These are phyloP conservation scores for Pharus latifolius DNA, from an alignment of 176 grass and related monocot genomes.

Conservation along the genomic window DNA sequence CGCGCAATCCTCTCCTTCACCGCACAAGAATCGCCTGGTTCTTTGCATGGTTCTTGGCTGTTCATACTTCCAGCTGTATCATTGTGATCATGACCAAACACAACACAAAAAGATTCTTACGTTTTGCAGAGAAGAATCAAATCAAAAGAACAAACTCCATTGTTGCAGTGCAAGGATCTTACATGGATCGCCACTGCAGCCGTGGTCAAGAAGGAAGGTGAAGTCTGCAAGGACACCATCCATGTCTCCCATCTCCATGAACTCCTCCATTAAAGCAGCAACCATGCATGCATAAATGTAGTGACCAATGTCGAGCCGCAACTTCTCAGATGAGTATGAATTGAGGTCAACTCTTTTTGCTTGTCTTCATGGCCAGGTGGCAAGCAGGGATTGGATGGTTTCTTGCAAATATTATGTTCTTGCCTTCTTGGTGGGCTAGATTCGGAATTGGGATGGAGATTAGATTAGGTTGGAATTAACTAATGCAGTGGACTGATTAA, in stretches of 20 bases:
- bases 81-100: too few species aligned
- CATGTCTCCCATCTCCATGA: constrained; percentile 22
- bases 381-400: neutral
- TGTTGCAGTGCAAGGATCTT: too few species aligned
- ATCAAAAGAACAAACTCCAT: too few species aligned
- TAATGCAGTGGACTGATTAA: neutral
- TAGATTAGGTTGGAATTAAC: neutral
- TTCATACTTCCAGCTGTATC: too few species aligned
- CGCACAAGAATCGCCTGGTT: constrained; percentile 2
- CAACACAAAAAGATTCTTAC: too few species aligned
- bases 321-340: constrained; percentile 43
- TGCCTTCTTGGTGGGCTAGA: too few species aligned
- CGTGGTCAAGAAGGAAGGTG: constrained; percentile 7
- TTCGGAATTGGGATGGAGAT: neutral
- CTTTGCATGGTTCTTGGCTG: too few species aligned
- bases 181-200: neutral
- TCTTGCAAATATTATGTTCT: constrained; percentile 6
- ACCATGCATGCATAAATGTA: neutral
- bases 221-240: constrained; percentile 3
- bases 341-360: neutral
- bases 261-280: too few species aligned
- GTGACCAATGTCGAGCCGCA: constrained; percentile 43
- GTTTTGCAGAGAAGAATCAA: too few species aligned
- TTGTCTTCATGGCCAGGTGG: constrained; percentile 13
- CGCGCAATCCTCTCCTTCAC: constrained; percentile 76